These are phyloP conservation scores for Wickerhamomyces chambardii DNA, from an alignment of 805 yeast species.

Conservation along the genomic window DNA sequence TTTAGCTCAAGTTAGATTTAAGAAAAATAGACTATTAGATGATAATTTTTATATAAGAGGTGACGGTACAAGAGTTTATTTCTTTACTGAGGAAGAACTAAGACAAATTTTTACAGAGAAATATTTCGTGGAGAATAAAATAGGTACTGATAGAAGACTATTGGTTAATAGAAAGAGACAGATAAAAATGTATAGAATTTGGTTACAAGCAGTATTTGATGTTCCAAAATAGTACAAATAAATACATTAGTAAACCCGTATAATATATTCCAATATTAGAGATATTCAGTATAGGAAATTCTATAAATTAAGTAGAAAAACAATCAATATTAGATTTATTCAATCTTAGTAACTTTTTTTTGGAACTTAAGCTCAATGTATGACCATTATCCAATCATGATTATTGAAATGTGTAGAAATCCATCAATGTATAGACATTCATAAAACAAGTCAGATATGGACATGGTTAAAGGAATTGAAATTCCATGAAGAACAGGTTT, in stretches of 20 bases:
- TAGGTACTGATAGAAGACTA: slow-evolving; percentile 86
- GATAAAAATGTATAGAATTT: slow-evolving; percentile 91
- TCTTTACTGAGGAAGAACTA: slow-evolving; percentile 91
- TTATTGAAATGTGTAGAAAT: slow-evolving; percentile 46
- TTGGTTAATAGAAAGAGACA: slow-evolving; percentile 88
- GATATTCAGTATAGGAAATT: too few species aligned
- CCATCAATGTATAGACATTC: slow-evolving; percentile 51
- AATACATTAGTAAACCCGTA: too few species aligned
- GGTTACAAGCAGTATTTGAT: slow-evolving; percentile 90
- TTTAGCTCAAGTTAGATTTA: slow-evolving; percentile 89
- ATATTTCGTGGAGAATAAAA: slow-evolving; percentile 54
- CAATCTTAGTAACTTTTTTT: too few species aligned
- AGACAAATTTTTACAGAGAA: slow-evolving; percentile 57
- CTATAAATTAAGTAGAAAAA: too few species aligned
- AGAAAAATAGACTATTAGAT: slow-evolving; percentile 75
- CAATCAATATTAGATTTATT: too few species aligned
- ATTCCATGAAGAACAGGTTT: slow-evolving; percentile 50
- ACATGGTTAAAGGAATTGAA: slow-evolving; percentile 31
- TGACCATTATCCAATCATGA: slow-evolving; percentile 20
- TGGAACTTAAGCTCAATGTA: slow-evolving; percentile 1
- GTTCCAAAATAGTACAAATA: slow-evolving; percentile 25
- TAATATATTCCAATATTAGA: too few species aligned
- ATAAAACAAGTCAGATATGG: slow-evolving; percentile 35
- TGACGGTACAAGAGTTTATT: slow-evolving; percentile 96
- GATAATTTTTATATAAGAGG: slow-evolving; percentile 96